A percentile compares a stretch with the other conserved stretches of the same genome.
Evolutionary conservation across 352 stramenopile genomes (phyloP).

Genomic region (Thraustochytrium striatum): DNA sequence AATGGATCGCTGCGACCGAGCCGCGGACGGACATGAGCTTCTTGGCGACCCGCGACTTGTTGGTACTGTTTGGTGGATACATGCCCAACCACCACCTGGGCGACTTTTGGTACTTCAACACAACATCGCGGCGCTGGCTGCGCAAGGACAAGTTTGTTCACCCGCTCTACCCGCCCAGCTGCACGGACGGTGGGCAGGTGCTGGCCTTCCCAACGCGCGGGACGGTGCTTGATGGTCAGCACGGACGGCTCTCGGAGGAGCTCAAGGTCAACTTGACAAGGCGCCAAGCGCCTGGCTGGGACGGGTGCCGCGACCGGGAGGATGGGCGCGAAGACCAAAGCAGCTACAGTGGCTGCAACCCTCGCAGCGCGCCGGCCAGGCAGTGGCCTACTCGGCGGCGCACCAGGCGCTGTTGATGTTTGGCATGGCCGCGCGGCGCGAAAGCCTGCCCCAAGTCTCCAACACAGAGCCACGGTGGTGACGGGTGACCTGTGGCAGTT

Average conservation of each 20-base stretch:
- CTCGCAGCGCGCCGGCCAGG: constrained; percentile 74
- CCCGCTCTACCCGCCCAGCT: constrained; percentile 75
- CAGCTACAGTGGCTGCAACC: constrained; percentile 74
- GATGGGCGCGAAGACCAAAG: constrained; percentile 63
- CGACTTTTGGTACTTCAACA: constrained; percentile 93
- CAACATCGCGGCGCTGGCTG: constrained; percentile 77
- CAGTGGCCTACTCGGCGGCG: constrained; percentile 68
- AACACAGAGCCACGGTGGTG: no score
- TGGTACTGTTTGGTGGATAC: constrained; percentile 88
- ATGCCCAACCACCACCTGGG: constrained; percentile 86
- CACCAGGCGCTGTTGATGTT: constrained; percentile 73
- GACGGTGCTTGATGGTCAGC: constrained; percentile 55
- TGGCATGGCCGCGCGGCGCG: constrained; percentile 62
- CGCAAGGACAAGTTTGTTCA: constrained; percentile 82
- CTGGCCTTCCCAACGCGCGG: constrained; percentile 75
- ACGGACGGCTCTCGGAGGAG: constrained; percentile 60
- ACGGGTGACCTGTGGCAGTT: constrained; percentile 83
- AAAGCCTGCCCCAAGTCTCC: no score
- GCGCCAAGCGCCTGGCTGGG: constrained; percentile 83
- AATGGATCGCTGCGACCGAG: neutral
- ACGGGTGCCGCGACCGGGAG: constrained; percentile 83
- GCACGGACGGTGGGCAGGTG: constrained; percentile 84
- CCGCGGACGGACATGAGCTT: constrained; percentile 73
- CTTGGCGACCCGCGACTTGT: constrained; percentile 60
- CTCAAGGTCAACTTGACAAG: constrained; percentile 81